These are phyloP conservation scores for Lactifluus piperatus DNA, from an alignment of 768 basidiomycete species.

Conservation along the genomic window DNA sequence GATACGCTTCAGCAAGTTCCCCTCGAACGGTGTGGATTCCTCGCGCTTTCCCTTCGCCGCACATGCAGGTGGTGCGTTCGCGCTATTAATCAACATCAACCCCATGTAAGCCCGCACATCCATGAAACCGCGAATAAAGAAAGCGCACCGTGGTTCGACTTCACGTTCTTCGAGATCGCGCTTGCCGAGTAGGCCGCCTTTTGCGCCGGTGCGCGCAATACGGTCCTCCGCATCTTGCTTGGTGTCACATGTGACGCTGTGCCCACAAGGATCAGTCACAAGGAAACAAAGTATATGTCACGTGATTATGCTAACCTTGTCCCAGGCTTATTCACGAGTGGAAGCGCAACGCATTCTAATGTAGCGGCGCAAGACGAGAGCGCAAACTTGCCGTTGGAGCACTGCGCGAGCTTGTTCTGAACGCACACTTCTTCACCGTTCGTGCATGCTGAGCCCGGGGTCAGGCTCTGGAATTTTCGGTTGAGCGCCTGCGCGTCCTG, in stretches of 20 bases:
- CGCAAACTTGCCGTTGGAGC: conserved; percentile 20
- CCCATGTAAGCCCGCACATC: neutral
- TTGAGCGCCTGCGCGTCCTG: conserved; percentile 24
- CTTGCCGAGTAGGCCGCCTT: conserved; percentile 24
- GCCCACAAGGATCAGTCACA: neutral
- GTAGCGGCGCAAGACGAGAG: conserved; percentile 9
- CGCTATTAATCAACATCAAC: neutral
- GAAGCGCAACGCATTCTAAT: conserved; percentile 23
- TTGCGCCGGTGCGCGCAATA: conserved; percentile 22
- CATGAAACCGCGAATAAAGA: neutral
- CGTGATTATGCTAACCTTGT: conserved; percentile 21
- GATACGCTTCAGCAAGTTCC: conserved; percentile 22
- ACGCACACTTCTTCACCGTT: conserved; percentile 26
- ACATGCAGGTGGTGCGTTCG: conserved; percentile 10
- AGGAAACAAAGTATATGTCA: neutral
- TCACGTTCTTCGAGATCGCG: neutral
- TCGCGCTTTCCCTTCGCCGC: conserved; percentile 6
- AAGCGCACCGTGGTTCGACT: neutral
- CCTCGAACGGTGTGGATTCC: conserved; percentile 2
- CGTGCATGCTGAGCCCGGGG: conserved; percentile 27
- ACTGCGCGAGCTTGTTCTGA: conserved; percentile 19
- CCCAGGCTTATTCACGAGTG: conserved; percentile 27
- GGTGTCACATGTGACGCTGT: conserved; percentile 25
- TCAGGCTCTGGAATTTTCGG: conserved; percentile 18
- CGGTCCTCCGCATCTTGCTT: conserved; percentile 22